Base-by-base conservation (phyloP, 768 basidiomycete genomes). In the Symmetrospora coprosmae region DNA sequence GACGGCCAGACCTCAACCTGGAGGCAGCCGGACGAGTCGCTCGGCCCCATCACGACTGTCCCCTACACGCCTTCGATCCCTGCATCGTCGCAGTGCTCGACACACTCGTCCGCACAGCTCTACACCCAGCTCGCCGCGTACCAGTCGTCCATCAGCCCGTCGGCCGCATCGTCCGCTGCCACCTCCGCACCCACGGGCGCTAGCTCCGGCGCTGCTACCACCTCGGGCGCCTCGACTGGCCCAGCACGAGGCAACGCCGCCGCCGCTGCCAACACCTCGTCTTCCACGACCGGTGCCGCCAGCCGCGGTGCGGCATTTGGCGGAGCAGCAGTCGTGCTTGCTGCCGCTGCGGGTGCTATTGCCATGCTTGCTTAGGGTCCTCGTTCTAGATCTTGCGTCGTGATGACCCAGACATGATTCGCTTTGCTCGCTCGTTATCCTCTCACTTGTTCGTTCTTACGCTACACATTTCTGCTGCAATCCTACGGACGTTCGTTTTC, bases 51-150 rank as follows among this genome's bases (percentile, higher is more conserved):
- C 38, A 52, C 50, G 30, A 64, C 65, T 25, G 66, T 72, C 46
- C 69, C 70, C 4, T 72, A 70, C 67, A 37, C 34, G 2, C 43
- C 69, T n/a, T 49, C 43, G 25, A 67, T 68, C 21, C 72, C 72
- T 7, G 55, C 69, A 2, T 63, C 68, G 2, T 71, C 70, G 17
- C 23, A 40, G 17, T 73, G 72, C 69, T 50, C 58, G 6, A 59
- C 67, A 14, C 70, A 58, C 59, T 21, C 33, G 2, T 69, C 68
- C 16, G 39, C 65, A 2, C 11, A 30, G 9, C 31, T 69, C 56
- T 69, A 50, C 66, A 65, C 64, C 16, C 56, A 46, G 8, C 43
- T 63, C 30, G 39, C 52, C 4, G 48, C n/a, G 9, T 58, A 45
- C 41, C 46, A 30, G 16, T 8, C 40, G 4, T 58, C 55, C 7